A percentile compares a stretch with the other conserved stretches of the same genome.
Evolutionary conservation across 345 rosid genomes (phyloP).

Genomic region (Erodium maritimum): DNA sequence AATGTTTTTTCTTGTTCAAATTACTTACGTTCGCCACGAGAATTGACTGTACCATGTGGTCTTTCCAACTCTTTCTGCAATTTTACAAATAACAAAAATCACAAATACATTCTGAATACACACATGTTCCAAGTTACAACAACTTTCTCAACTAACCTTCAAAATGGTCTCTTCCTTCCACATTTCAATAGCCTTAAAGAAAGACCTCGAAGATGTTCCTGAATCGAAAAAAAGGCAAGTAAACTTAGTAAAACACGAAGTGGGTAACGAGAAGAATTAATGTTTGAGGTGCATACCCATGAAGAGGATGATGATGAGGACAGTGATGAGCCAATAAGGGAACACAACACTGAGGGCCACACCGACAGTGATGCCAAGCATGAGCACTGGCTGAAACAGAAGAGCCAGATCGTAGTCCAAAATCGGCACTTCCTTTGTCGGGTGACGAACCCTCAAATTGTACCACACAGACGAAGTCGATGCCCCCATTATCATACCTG

Average conservation of each 20-base stretch:
- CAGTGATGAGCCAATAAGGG: conserved; percentile 92
- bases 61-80: conserved; percentile 58
- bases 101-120: too few relatives aligned
- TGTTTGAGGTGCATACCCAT: conserved; percentile 25
- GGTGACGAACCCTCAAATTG: conserved; percentile 75
- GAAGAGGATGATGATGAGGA: conserved; percentile 80
- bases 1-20: neutral
- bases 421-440: conserved; percentile 77
- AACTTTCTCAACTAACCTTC: conserved; percentile 28
- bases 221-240: neutral
- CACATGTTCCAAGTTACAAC: too few relatives aligned
- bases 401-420: conserved; percentile 84
- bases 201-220: conserved; percentile 86
- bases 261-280: neutral
- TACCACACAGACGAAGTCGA: conserved; percentile 91
- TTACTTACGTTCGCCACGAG: conserved; percentile 72
- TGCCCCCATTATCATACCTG: conserved; percentile 99
- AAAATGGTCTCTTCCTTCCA: conserved; percentile 83
- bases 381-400: conserved; percentile 86
- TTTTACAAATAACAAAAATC: neutral
- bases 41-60: conserved; percentile 38
- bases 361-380: conserved; percentile 86
- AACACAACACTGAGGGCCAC: conserved; percentile 85
- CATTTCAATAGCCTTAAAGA: conserved; percentile 61
- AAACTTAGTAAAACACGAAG: neutral